Evolutionary conservation across 2,329 filamentous ascomycete species (phyloP), one percentile per base, ranked within the genome.

Genomic region (Fusarium nematophilum): DNA sequence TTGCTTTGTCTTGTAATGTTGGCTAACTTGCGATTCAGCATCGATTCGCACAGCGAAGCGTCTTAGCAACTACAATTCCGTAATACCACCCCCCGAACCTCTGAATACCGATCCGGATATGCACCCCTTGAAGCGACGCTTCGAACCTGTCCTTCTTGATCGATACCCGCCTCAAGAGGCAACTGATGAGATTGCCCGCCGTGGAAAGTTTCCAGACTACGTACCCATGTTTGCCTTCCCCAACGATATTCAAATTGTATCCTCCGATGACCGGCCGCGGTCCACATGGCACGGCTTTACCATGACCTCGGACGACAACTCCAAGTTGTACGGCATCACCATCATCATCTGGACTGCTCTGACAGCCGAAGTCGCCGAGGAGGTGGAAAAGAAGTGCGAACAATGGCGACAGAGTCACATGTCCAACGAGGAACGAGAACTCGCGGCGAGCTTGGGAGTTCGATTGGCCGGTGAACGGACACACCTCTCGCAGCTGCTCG

Each of bases 241-340:
- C 38, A 97, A 98, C 75, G 95, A 99, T 74, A 95, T 99, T 67
- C 93, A 93, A 62, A 95, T 99, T 46, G 92, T 98, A 9, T 97
- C 95, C 2, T 93, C 93, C 1, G 95, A 99, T 70, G 92, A 97
- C 73, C 86, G 93, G 59, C 95, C 95, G 1, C 85, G 93, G 59
- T 94, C 95, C n/a, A 97, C 93, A 18, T 99, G 95, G 95, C 95
- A 99, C 76, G 95, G 95, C 42, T 99, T 99, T 72, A 93, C 92
- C 59, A 98, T 99, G 95, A 99, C 95, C 3, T 90, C 90, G 17
- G 91, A 91, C 51, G 93, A 98, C 72, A 94, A 92, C 68, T 90
- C 92, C 50, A 96, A 95, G 73, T 82, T 98, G 15, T 94, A 98
- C 71, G 94, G 93, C 27, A 91, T 98, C 54, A 93, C 91, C 59